A percentile compares a stretch with the other conserved stretches of the same genome.
Evolutionary conservation across 768 basidiomycete species (phyloP).

Genomic region (Roridomyces roridus): DNA sequence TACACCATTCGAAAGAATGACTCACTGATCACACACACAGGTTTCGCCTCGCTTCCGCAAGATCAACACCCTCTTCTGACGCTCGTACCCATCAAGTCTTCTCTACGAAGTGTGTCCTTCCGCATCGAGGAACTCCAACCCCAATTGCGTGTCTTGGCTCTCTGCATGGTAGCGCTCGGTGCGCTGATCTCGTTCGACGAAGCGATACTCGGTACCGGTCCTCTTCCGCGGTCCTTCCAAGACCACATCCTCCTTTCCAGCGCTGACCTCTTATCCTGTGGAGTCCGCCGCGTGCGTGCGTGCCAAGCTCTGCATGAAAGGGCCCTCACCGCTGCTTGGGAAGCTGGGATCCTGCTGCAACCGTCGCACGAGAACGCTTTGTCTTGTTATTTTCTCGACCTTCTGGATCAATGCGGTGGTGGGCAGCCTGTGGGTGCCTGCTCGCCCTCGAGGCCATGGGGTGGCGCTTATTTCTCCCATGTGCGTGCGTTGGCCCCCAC

Average conservation of each 20-base stretch:
- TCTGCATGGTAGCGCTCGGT: slow-evolving; percentile 1
- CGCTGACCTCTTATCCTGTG: not conserved
- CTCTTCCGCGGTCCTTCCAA: slow-evolving; percentile 3
- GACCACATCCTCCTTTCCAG: not conserved
- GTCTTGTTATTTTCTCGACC: slow-evolving; percentile 14
- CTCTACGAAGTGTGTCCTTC: no score
- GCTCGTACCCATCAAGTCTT: no score
- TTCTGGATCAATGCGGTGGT: slow-evolving; percentile 3
- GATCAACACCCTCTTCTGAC: no score
- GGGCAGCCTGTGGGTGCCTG: not conserved
- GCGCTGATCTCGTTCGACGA: slow-evolving; percentile 9
- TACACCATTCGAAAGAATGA: no score
- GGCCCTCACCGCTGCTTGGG: slow-evolving; percentile 14
- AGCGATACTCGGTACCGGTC: slow-evolving; percentile 1
- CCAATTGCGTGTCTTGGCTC: no score
- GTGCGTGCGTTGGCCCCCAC: slow-evolving; percentile 1
- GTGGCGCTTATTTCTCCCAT: slow-evolving; percentile 6
- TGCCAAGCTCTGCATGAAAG: not conserved
- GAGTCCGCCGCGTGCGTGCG: not conserved
- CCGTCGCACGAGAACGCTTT: slow-evolving; percentile 10
- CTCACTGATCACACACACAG: no score
- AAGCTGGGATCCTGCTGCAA: slow-evolving; percentile 5
- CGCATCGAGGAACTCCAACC: no score
- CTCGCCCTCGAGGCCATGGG: slow-evolving; percentile 3
- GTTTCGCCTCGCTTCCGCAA: no score